Conservation (phyloP, 1,284 basidiomycete genomes). For the Tylopilus orsonianus region DNA sequence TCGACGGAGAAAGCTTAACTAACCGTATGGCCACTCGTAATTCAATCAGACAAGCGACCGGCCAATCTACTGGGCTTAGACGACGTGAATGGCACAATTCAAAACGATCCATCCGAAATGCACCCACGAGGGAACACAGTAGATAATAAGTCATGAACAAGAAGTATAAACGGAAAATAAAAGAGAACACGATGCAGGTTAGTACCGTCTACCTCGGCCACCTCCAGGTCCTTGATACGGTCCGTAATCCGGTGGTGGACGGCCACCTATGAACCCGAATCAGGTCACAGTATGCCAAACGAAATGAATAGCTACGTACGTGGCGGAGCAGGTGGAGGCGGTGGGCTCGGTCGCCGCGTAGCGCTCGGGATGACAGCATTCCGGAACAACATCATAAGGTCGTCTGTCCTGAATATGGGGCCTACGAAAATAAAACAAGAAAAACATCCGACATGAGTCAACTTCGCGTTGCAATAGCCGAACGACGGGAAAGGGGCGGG, state of each 20-base stretch:
- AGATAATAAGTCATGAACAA: constrained; percentile 26
- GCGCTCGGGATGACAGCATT: constrained; percentile 73
- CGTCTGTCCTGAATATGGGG: constrained; percentile 83
- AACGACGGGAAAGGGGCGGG: constrained; percentile 2
- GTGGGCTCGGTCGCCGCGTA: constrained; percentile 46
- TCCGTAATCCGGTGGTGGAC: constrained; percentile 69
- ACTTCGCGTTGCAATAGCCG: constrained; percentile 13
- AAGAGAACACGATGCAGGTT: constrained; percentile 1
- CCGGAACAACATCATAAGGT: constrained; percentile 78
- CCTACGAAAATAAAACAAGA: constrained; percentile 45
- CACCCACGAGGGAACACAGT: constrained; percentile 6
- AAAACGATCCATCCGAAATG: constrained; percentile 1
- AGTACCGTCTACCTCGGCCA: constrained; percentile 38
- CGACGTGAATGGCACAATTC: constrained; percentile 4
- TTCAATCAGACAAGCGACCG: not conserved
- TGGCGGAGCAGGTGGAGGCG: constrained; percentile 44
- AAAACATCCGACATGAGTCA: constrained; percentile 18
- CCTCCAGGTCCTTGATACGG: constrained; percentile 64
- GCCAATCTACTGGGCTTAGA: not conserved
- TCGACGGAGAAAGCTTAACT: too few species aligned
- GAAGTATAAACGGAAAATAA: constrained; percentile 5
- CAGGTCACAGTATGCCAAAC: constrained; percentile 10
- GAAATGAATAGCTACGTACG: constrained; percentile 19
- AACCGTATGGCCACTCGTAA: not conserved
- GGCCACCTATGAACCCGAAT: constrained; percentile 40